Evolutionary conservation across 2,329 filamentous ascomycete species (phyloP).

Genomic region (Beauveria pseudobassiana): DNA sequence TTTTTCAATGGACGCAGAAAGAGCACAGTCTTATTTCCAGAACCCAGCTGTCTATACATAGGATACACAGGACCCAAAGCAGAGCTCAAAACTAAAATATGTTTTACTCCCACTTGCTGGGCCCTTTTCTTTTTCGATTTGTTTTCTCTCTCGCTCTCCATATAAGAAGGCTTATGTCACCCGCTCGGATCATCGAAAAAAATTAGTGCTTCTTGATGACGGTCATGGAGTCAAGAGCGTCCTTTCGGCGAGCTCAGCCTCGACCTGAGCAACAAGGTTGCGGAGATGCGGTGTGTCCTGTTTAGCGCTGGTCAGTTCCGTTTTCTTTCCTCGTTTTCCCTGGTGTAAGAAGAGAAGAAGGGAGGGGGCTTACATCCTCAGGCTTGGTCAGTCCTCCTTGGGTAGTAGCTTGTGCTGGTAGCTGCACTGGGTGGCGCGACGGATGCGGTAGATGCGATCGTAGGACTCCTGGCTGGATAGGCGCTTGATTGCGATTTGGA

Average conservation of each 20-base stretch:
- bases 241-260: slow-evolving; percentile 43
- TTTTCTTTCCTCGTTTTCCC: too few species aligned
- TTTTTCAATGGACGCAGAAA: slow-evolving; percentile 2
- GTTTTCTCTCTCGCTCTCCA: background rate
- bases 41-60: slow-evolving; percentile 27
- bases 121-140: background rate
- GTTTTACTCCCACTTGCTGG: background rate
- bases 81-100: background rate
- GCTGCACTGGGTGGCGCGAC: slow-evolving; percentile 79
- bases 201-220: slow-evolving; percentile 42
- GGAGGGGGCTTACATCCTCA: slow-evolving; percentile 34
- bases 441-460: slow-evolving; percentile 95
- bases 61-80: slow-evolving; percentile 22
- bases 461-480: slow-evolving; percentile 85
- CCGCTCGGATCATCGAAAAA: background rate
- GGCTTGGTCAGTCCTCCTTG: slow-evolving; percentile 52
- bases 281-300: slow-evolving; percentile 48
- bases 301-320: background rate
- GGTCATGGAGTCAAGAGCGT: slow-evolving; percentile 42
- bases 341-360: background rate
- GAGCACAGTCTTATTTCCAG: background rate
- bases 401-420: slow-evolving; percentile 58
- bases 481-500: slow-evolving; percentile 83
- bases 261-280: slow-evolving; percentile 45
- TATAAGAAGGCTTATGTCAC: background rate